phyloP scores from a whole-genome alignment of 139 green algal genomes.

The Chlamydomonas applanata region DNA sequence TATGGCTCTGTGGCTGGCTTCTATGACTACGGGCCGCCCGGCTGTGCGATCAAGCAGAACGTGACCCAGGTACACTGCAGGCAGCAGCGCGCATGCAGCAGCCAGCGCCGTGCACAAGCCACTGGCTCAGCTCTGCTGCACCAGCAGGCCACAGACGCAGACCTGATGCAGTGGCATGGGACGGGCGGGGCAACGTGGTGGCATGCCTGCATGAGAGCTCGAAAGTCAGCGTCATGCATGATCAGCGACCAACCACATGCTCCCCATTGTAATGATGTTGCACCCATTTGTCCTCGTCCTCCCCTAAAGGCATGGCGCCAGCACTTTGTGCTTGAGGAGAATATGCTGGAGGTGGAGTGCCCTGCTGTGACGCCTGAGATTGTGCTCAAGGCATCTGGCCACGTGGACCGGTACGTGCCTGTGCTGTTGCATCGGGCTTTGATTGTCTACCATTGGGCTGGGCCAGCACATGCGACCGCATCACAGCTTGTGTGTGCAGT shows the following conservation, averaged over 20 bases:
- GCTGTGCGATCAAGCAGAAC: constrained; percentile 97
- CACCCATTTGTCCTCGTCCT: neutral
- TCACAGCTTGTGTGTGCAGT: too few relatives aligned
- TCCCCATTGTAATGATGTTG: too few relatives aligned
- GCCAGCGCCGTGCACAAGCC: neutral
- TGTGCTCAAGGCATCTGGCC: constrained; percentile 90
- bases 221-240: too few relatives aligned
- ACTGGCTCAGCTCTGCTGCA: neutral
- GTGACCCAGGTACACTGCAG: constrained; percentile 59
- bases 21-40: constrained; percentile 97
- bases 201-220: too few relatives aligned
- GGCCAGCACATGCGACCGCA: too few relatives aligned
- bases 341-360: constrained; percentile 99
- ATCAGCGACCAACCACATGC: too few relatives aligned
- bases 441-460: too few relatives aligned
- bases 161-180: neutral
- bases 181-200: too few relatives aligned
- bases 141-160: neutral
- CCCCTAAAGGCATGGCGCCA: constrained; percentile 73
- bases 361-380: constrained; percentile 94
- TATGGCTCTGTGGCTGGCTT: constrained; percentile 95
- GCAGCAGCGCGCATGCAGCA: too few relatives aligned
- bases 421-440: too few relatives aligned
- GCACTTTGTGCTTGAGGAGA: constrained; percentile 98
- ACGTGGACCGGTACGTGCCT: constrained; percentile 81